Evolutionary conservation across 805 yeast species (phyloP).

Genomic region (Kuraishia ogatae): DNA sequence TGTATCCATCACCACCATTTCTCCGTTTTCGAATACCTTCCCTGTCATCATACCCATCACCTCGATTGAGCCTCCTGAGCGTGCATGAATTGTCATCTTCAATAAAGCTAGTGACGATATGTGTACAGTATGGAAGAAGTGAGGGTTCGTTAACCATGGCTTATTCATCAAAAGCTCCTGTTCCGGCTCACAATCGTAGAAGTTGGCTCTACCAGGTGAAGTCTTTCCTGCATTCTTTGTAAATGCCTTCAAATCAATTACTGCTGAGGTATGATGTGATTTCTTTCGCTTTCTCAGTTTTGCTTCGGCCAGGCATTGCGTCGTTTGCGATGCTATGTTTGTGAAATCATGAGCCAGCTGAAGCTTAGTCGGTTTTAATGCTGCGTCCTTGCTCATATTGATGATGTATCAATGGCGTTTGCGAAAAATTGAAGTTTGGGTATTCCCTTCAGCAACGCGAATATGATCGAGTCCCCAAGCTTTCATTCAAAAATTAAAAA

Average conservation of each 20-base stretch:
- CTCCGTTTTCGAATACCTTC: slow-evolving; percentile 40
- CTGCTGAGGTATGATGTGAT: slow-evolving; percentile 6
- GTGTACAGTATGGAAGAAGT: slow-evolving; percentile 52
- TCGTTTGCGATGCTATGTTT: slow-evolving; percentile 1
- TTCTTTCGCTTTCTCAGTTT: slow-evolving; percentile 8
- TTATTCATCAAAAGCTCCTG: slow-evolving; percentile 11
- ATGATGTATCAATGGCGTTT: too few relatives aligned
- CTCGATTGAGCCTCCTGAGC: slow-evolving; percentile 79
- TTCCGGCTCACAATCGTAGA: neutral
- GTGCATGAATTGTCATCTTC: slow-evolving; percentile 75
- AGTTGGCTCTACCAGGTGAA: neutral
- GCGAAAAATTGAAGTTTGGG: too few relatives aligned
- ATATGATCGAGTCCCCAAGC: too few relatives aligned
- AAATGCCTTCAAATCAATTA: slow-evolving; percentile 1
- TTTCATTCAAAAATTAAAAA: too few relatives aligned
- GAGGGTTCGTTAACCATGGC: slow-evolving; percentile 52
- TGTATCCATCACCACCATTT: slow-evolving; percentile 67
- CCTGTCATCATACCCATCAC: slow-evolving; percentile 96
- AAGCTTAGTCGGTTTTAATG: neutral
- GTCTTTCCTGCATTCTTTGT: neutral
- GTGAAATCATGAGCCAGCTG: neutral
- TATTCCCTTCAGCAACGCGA: too few relatives aligned
- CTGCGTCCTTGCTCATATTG: neutral
- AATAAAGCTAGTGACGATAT: slow-evolving; percentile 64
- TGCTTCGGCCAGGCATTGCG: slow-evolving; percentile 8